phyloP scores from a whole-genome alignment of 2,329 filamentous ascomycete species.

The Sporothrix mexicana region DNA sequence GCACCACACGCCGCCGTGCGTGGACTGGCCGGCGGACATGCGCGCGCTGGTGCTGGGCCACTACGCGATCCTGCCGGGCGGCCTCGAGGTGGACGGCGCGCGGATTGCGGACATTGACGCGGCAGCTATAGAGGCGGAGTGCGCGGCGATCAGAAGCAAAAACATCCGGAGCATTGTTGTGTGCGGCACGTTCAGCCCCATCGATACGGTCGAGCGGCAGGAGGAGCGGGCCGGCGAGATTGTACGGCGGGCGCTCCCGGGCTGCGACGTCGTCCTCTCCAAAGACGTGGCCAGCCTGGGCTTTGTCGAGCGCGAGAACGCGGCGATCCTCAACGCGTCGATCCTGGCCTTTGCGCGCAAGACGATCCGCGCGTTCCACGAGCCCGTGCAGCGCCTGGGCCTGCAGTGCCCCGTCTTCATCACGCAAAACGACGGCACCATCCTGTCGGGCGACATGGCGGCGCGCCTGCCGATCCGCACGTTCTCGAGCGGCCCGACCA shows the following conservation, averaged over 20 bases:
- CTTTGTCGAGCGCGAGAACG: slow-evolving; percentile 68
- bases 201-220: slow-evolving; percentile 55
- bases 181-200: slow-evolving; percentile 59
- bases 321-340: slow-evolving; percentile 67
- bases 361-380: slow-evolving; percentile 62
- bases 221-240: slow-evolving; percentile 56
- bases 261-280: slow-evolving; percentile 55
- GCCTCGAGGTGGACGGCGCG: slow-evolving; percentile 58
- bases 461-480: slow-evolving; percentile 64
- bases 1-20: slow-evolving; percentile 56
- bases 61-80: slow-evolving; percentile 54
- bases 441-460: slow-evolving; percentile 60
- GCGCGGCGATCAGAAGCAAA: slow-evolving; percentile 47
- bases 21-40: slow-evolving; percentile 60
- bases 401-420: slow-evolving; percentile 63
- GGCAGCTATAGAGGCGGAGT: slow-evolving; percentile 49
- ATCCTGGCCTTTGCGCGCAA: slow-evolving; percentile 63
- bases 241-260: slow-evolving; percentile 49
- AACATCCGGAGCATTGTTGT: slow-evolving; percentile 56
- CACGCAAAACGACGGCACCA: slow-evolving; percentile 68
- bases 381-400: slow-evolving; percentile 56
- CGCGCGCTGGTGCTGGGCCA: slow-evolving; percentile 54
- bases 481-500: slow-evolving; percentile 68
- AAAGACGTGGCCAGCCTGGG: slow-evolving; percentile 59
- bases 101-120: slow-evolving; percentile 55